A percentile compares a stretch with the other conserved stretches of the same genome.
Evolutionary conservation across 192 early-diverging fungal genomes (phyloP).

Genomic region (Irineochytrium annulatum): DNA sequence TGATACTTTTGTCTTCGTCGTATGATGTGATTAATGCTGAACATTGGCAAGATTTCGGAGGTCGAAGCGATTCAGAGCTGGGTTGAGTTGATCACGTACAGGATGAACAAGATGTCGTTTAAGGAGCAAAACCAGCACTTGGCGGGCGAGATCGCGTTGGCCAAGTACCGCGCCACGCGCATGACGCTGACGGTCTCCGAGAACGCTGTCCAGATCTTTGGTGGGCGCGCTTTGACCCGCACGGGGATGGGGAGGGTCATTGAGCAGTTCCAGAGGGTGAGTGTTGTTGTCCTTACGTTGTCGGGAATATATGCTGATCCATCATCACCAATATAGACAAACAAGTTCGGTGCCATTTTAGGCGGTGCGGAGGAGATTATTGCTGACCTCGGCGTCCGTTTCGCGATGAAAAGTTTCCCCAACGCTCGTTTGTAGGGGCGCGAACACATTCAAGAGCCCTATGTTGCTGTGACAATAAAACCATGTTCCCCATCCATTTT

Average conservation of each 20-base stretch:
- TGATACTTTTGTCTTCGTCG: neutral
- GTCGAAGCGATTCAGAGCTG: slow-evolving; percentile 52
- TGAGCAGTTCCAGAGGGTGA: slow-evolving; percentile 54
- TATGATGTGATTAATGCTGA: neutral
- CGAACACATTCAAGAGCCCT: too few relatives aligned
- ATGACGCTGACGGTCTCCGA: slow-evolving; percentile 58
- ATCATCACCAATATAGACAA: too few relatives aligned
- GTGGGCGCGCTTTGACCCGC: slow-evolving; percentile 64
- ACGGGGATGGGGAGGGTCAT: slow-evolving; percentile 68
- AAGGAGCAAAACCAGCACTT: slow-evolving; percentile 57
- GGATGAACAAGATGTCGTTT: slow-evolving; percentile 67
- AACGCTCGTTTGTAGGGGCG: too few relatives aligned
- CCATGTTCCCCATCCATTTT: too few relatives aligned
- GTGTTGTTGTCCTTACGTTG: too few relatives aligned
- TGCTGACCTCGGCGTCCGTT: slow-evolving; percentile 58
- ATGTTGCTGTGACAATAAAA: too few relatives aligned
- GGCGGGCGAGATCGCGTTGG: slow-evolving; percentile 63
- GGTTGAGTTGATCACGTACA: slow-evolving; percentile 58
- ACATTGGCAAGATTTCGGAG: slow-evolving; percentile 24
- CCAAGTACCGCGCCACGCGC: slow-evolving; percentile 50
- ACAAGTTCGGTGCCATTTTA: slow-evolving; percentile 43
- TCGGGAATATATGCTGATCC: too few relatives aligned
- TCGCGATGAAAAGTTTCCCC: slow-evolving; percentile 59
- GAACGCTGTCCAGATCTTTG: slow-evolving; percentile 70
- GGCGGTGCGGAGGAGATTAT: slow-evolving; percentile 52